These are phyloP conservation scores for Fusarium sp. DNA, from an alignment of 2,329 filamentous ascomycete genomes.

Conservation along the genomic window DNA sequence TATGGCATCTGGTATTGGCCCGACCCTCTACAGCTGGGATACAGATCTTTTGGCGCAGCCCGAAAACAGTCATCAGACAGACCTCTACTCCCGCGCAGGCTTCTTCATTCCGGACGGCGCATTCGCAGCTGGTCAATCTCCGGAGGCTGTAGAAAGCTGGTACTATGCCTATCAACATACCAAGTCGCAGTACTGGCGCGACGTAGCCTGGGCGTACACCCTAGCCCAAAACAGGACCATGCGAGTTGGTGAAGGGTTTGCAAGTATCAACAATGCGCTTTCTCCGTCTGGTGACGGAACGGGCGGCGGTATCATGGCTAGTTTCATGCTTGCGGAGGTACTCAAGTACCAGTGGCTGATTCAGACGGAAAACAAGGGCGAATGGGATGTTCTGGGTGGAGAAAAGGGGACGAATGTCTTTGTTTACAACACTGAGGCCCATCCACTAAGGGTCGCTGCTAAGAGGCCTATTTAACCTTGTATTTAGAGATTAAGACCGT, in stretches of 20 bases:
- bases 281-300: conserved; percentile 67
- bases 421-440: conserved; percentile 69
- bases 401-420: conserved; percentile 57
- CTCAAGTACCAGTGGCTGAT: conserved; percentile 74
- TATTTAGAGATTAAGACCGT: conserved; percentile 15
- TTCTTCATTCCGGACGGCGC: neutral
- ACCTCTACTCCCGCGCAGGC: neutral
- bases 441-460: conserved; percentile 55
- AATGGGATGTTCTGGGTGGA: conserved; percentile 19
- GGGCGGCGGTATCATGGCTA: conserved; percentile 72
- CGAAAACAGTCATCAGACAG: conserved; percentile 1
- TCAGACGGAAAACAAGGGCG: conserved; percentile 65
- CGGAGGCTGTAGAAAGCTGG: conserved; percentile 82
- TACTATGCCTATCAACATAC: conserved; percentile 81
- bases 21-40: conserved; percentile 17
- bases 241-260: conserved; percentile 6
- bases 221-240: conserved; percentile 8
- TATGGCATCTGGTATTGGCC: neutral
- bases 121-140: neutral
- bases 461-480: conserved; percentile 26
- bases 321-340: conserved; percentile 87
- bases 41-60: neutral
- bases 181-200: conserved; percentile 71
- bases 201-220: conserved; percentile 70
- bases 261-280: conserved; percentile 67